A percentile compares a stretch with the other conserved stretches of the same genome.
Evolutionary conservation across 2,329 filamentous ascomycete species (phyloP).

Genomic region (Huntiella bhutanensis): DNA sequence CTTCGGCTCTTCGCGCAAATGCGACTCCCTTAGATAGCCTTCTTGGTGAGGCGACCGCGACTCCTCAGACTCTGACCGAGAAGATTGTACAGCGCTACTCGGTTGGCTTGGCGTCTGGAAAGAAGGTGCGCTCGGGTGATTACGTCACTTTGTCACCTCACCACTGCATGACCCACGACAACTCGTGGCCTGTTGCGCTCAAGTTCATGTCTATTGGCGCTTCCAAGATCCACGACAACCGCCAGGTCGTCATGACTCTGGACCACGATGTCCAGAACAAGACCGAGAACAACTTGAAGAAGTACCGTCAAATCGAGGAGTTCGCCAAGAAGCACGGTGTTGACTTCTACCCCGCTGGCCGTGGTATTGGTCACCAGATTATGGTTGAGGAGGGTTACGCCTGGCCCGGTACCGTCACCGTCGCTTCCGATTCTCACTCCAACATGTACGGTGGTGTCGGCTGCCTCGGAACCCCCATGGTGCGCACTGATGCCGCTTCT

Average conservation of each 20-base stretch:
- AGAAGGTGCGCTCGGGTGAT: constrained; percentile 61
- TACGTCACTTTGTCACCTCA: constrained; percentile 48
- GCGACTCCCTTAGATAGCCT: constrained; percentile 4
- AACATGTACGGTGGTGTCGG: constrained; percentile 74
- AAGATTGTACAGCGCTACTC: constrained; percentile 79
- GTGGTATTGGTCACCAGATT: constrained; percentile 79
- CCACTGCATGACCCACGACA: constrained; percentile 69
- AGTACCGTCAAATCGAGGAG: constrained; percentile 63
- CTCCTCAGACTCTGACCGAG: constrained; percentile 67
- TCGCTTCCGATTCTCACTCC: constrained; percentile 60
- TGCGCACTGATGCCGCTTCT: constrained; percentile 69
- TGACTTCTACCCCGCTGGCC: constrained; percentile 56
- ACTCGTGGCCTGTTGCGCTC: constrained; percentile 51
- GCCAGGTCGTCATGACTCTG: constrained; percentile 35
- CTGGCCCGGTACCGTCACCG: constrained; percentile 70
- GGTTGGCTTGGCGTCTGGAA: constrained; percentile 54
- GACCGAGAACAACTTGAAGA: constrained; percentile 57
- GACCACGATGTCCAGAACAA: constrained; percentile 86
- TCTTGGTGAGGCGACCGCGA: constrained; percentile 4
- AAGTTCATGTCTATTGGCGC: constrained; percentile 72
- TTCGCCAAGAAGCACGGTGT: constrained; percentile 67
- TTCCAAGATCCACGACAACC: constrained; percentile 44
- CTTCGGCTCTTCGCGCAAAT: constrained; percentile 12
- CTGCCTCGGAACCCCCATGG: constrained; percentile 60
- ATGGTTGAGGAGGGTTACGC: constrained; percentile 70